phyloP scores from a whole-genome alignment of 345 rosid genomes.

The Pugionium dolabratum region DNA sequence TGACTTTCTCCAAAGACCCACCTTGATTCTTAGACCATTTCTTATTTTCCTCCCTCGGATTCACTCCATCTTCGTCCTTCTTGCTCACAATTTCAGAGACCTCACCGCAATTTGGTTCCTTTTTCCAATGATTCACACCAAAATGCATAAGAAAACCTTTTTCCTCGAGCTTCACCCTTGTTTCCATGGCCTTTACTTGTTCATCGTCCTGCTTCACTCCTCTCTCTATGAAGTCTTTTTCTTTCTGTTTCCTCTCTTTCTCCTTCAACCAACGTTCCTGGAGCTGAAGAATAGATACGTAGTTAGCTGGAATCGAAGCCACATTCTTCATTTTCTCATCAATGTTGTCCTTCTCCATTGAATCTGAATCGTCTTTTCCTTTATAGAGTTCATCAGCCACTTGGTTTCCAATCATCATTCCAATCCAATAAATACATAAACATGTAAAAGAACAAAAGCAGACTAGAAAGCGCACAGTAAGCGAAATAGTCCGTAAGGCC shows the following conservation, averaged over 20 bases:
- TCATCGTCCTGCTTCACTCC: constrained; percentile 7
- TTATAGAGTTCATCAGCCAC: too few species aligned
- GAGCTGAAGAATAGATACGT: constrained; percentile 35
- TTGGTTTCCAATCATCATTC: too few species aligned
- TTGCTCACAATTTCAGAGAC: constrained; percentile 12
- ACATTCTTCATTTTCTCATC: constrained; percentile 21
- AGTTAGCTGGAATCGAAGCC: constrained; percentile 27
- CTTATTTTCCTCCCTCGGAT: constrained; percentile 9
- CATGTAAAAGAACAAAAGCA: too few species aligned
- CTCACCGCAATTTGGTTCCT: background rate
- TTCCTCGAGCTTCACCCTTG: constrained; percentile 5
- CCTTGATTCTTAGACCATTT: background rate
- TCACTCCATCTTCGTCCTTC: constrained; percentile 1
- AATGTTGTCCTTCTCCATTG: constrained; percentile 21
- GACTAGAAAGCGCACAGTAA: too few species aligned
- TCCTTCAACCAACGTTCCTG: constrained; percentile 29
- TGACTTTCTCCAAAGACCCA: background rate
- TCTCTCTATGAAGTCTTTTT: constrained; percentile 1
- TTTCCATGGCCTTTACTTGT: constrained; percentile 1
- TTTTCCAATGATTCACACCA: background rate
- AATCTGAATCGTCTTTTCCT: background rate
- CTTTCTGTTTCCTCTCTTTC: constrained; percentile 22
- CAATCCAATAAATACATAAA: too few species aligned
- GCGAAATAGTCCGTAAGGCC: too few species aligned
- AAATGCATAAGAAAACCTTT: background rate